Conservation (phyloP, 2,329 filamentous ascomycete genomes). For the Neonectria coccinea region DNA sequence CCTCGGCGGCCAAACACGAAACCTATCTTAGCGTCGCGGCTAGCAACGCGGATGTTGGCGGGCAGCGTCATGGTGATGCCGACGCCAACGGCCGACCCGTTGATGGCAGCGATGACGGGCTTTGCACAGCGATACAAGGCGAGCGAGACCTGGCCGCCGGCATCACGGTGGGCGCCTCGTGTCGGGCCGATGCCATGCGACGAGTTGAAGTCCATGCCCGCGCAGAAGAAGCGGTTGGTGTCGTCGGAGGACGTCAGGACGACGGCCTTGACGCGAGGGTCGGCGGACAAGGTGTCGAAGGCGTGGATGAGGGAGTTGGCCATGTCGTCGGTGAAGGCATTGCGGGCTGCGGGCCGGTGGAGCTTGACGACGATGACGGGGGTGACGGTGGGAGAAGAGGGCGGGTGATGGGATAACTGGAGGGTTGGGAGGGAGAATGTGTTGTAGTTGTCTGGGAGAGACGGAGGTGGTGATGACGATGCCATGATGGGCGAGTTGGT, state of each 20-base stretch:
- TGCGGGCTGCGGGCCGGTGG: conserved; percentile 73
- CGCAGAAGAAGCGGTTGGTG: conserved; percentile 65
- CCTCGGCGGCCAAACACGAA: conserved; percentile 80
- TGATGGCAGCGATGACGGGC: conserved; percentile 69
- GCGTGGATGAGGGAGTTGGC: conserved; percentile 68
- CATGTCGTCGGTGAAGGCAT: conserved; percentile 77
- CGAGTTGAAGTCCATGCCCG: conserved; percentile 66
- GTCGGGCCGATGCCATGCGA: conserved; percentile 41
- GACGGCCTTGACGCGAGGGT: conserved; percentile 66
- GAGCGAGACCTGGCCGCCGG: conserved; percentile 65
- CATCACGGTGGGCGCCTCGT: conserved; percentile 57
- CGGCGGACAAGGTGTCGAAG: conserved; percentile 62
- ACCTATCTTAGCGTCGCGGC: conserved; percentile 72
- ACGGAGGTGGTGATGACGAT: conserved; percentile 20
- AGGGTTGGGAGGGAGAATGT: conserved; percentile 57
- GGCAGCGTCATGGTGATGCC: conserved; percentile 73
- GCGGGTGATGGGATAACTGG: conserved; percentile 62
- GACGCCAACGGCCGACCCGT: conserved; percentile 70
- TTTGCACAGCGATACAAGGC: conserved; percentile 69
- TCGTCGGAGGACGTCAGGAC: conserved; percentile 66
- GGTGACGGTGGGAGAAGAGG: conserved; percentile 65
- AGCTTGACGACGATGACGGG: conserved; percentile 73
- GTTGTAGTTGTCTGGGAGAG: conserved; percentile 54
- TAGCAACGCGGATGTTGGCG: conserved; percentile 65
- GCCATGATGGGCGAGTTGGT: conserved; percentile 36